Evolutionary conservation across 208 protist species (phyloP), one percentile per base, ranked within the genome.

Genomic region (Crithidia sp.): DNA sequence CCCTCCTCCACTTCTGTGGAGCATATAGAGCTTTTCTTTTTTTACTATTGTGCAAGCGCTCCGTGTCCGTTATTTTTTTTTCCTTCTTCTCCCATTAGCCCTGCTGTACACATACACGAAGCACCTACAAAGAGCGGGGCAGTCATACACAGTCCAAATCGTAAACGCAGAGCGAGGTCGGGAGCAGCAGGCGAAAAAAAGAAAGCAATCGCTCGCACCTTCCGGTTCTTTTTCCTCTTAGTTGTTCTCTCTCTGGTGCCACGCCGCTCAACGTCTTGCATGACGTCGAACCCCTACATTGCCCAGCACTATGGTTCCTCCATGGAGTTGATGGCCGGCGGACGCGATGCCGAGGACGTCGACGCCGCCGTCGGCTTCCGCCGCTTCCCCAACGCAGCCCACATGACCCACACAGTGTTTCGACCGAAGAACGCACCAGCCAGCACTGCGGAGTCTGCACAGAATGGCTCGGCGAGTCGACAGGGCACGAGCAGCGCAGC

Each of bases 331-430:
- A 45, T 72, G 47, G 67, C 45, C 14, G 60, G 56, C 14, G 71
- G 41, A 10, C 43, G 50, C 2, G 83, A 78, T 13, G 71, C 71
- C 39, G 77, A 82, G 13, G 68, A 71, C 7, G 53, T 75, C 5
- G 82, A 92, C 52, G 91, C 87, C 7, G 37, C 75, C 1, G 56
- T 72, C 13, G 84, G 84, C 10, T 92, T 91, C 62, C 70, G 82
- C 3, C 68, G 78, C 12, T 92, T 96, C 55, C 76, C 67, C 5
- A 81, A 81, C 12, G 72, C 89, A 0, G 45, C 53, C 14, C 86
- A 96, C 78, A 93, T 92, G 83, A 88, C 67, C 47, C 81, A 82
- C 41, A 85, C 81, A 37, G 78, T 92, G 9, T 96, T 96, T 53
- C 76, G 79, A 14, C 82, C 84, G 4, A 67, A 59, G 39, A 50